Evolutionary conservation across 441 rosid genomes (phyloP), one percentile per base, ranked within the genome.

Genomic region (Capsella rubella): DNA sequence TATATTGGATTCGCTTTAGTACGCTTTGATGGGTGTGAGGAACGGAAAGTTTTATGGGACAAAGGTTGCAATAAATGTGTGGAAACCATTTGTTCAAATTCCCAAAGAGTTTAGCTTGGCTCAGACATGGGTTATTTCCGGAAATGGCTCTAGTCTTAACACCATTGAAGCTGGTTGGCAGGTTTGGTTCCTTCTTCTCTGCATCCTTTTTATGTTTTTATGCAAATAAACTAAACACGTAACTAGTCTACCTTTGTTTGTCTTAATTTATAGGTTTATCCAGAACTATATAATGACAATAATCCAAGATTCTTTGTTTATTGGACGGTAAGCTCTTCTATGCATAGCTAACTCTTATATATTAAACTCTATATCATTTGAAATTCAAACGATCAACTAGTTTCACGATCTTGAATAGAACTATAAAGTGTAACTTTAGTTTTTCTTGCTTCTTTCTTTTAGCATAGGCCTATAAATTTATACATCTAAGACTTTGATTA

Each of bases 121-220:
- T 64, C 90, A 86, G 60, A 80, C 84, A 56, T 86, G 86, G 90
- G 57, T 86, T 51, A 21, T 79, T 49, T 84, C 85, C 63, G 86
- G 86, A 62, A 59, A 74, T 32, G 83, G 79, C 14, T 76, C 84
- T 59, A 82, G 49, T 72, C 83, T 84, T 37, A 86, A 84, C 56
- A 82, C 78, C 64, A 82, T 86, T 42, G 90, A 86, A 78, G 90
- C 84, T 16, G 87, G 90, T 59, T 86, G 87, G 90, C 90, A 86
- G 87, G 89, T 85, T 60, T 64, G 50, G 15, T 65, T 69, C 34
- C 27, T 67, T 63, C 54, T 56, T 29, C 27, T 27, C 47, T 29
- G 28, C 37, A 45, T 53, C 13, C 14, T 72, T 12, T 11, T 54
- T 47, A 21, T 45, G 16, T 37, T 55, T 10, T 55, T 8, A 5